Evolutionary conservation across 2,329 filamentous ascomycete genomes (phyloP).

Genomic region (Curvularia spicifera): DNA sequence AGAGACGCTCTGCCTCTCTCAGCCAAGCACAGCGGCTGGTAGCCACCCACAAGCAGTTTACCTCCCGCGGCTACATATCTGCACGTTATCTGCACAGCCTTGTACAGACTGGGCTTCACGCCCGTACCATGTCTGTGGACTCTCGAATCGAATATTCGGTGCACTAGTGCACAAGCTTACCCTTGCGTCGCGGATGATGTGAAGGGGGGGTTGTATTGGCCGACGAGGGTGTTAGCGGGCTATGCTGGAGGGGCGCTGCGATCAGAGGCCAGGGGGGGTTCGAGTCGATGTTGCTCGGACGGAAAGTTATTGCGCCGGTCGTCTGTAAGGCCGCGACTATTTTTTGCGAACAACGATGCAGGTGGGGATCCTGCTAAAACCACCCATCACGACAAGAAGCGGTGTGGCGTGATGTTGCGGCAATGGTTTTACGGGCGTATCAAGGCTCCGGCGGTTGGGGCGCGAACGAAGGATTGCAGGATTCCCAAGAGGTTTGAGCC

Average conservation of each 20-base stretch:
- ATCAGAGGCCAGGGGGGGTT: conserved; percentile 4
- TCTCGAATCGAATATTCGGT: conserved; percentile 20
- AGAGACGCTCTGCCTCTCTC: background rate
- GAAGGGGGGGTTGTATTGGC: background rate
- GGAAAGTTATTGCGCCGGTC: conserved; percentile 13
- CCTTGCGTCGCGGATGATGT: background rate
- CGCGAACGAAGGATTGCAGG: conserved; percentile 6
- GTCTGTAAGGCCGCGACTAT: conserved; percentile 4
- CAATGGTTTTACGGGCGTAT: conserved; percentile 5
- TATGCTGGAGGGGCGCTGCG: conserved; percentile 1
- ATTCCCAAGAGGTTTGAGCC: conserved; percentile 1
- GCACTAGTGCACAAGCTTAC: conserved; percentile 15
- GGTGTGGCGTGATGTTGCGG: conserved; percentile 24
- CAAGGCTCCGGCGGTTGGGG: conserved; percentile 11
- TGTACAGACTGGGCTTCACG: conserved; percentile 15
- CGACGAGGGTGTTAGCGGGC: background rate
- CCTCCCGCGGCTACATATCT: conserved; percentile 27
- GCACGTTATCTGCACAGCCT: conserved; percentile 18
- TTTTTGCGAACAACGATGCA: background rate
- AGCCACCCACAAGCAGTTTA: conserved; percentile 15
- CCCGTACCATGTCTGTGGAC: conserved; percentile 17
- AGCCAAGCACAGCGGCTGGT: conserved; percentile 9
- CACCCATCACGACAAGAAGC: conserved; percentile 10
- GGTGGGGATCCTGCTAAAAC: background rate
- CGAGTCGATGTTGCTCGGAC: conserved; percentile 4